A percentile compares a stretch with the other conserved stretches of the same genome.
These are phyloP conservation scores for Colletotrichum spaethianum DNA, from an alignment of 2,329 filamentous ascomycete genomes.

Conservation along the genomic window DNA sequence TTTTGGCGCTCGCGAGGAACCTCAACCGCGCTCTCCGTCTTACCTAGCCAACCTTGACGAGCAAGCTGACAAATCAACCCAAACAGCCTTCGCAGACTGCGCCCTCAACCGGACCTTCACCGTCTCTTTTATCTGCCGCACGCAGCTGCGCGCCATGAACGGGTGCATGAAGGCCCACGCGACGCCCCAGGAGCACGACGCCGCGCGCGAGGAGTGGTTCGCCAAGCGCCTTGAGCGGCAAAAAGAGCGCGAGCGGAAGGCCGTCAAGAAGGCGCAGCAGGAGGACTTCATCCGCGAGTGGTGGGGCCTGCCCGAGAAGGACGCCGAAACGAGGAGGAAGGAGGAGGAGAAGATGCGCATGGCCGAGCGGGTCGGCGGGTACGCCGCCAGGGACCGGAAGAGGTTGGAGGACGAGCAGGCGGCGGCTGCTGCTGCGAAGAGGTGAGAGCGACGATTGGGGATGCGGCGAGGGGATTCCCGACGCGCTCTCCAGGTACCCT, in stretches of 20 bases:
- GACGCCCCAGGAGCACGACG: conserved; percentile 87
- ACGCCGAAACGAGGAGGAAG: conserved; percentile 63
- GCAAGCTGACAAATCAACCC: neutral
- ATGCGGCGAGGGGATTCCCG: neutral
- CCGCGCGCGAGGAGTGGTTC: conserved; percentile 95
- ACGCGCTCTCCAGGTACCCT: neutral
- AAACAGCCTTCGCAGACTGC: conserved; percentile 91
- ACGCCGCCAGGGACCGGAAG: conserved; percentile 57
- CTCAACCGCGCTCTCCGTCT: neutral
- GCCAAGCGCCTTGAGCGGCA: conserved; percentile 79
- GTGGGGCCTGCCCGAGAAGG: conserved; percentile 74
- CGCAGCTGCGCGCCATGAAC: conserved; percentile 89
- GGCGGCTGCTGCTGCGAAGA: conserved; percentile 22
- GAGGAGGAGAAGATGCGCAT: conserved; percentile 66
- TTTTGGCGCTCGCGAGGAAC: neutral
- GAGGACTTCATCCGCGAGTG: conserved; percentile 77
- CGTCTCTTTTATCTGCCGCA: conserved; percentile 88
- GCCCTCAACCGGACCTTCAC: conserved; percentile 88
- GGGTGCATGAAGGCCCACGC: conserved; percentile 91
- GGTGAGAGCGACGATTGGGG: conserved; percentile 6
- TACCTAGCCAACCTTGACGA: neutral
- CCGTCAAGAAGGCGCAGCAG: conserved; percentile 71
- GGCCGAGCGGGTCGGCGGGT: conserved; percentile 70
- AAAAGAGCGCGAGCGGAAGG: conserved; percentile 75
- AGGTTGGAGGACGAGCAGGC: conserved; percentile 42